A percentile compares a stretch with the other conserved stretches of the same genome.
These are phyloP conservation scores for Phytophthora fragariae DNA, from an alignment of 352 stramenopile genomes.

Conservation along the genomic window DNA sequence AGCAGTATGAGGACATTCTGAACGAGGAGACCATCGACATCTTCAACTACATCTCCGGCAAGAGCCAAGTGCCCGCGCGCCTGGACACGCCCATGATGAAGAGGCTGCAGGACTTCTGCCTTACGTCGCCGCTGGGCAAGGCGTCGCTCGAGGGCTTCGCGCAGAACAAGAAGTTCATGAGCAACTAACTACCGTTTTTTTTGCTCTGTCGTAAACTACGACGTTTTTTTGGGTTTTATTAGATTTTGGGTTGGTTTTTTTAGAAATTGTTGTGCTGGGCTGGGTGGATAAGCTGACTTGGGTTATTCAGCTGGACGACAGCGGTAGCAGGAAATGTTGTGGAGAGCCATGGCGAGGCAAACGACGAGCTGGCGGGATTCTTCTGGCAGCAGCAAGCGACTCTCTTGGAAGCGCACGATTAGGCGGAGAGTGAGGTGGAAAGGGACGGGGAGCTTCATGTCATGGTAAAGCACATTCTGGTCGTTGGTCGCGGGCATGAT, in stretches of 20 bases:
- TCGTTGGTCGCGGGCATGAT: slow-evolving; percentile 62
- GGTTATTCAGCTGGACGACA: slow-evolving; percentile 35
- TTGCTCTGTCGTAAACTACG: no score
- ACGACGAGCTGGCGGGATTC: slow-evolving; percentile 60
- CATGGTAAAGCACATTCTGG: slow-evolving; percentile 59
- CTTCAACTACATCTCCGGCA: slow-evolving; percentile 96
- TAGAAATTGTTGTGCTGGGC: neutral
- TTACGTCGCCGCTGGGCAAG: slow-evolving; percentile 91
- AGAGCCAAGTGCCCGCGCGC: slow-evolving; percentile 80
- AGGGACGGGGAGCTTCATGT: slow-evolving; percentile 59
- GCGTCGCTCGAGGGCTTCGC: slow-evolving; percentile 79
- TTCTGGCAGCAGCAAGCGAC: slow-evolving; percentile 51
- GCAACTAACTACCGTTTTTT: slow-evolving; percentile 55
- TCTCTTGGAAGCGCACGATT: slow-evolving; percentile 69
- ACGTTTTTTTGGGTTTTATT: no score
- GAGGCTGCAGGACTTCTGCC: slow-evolving; percentile 92
- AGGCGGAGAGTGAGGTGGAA: slow-evolving; percentile 66
- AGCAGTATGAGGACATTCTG: slow-evolving; percentile 96
- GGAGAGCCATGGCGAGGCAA: slow-evolving; percentile 60
- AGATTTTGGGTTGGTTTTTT: neutral
- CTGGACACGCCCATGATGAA: slow-evolving; percentile 92
- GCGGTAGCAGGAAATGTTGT: slow-evolving; percentile 60
- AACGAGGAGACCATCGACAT: slow-evolving; percentile 99
- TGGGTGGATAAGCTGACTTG: no score
- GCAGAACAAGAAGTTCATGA: slow-evolving; percentile 88